These are phyloP conservation scores for Otatea glauca DNA, from an alignment of 176 grass and related monocot genomes.

Conservation along the genomic window DNA sequence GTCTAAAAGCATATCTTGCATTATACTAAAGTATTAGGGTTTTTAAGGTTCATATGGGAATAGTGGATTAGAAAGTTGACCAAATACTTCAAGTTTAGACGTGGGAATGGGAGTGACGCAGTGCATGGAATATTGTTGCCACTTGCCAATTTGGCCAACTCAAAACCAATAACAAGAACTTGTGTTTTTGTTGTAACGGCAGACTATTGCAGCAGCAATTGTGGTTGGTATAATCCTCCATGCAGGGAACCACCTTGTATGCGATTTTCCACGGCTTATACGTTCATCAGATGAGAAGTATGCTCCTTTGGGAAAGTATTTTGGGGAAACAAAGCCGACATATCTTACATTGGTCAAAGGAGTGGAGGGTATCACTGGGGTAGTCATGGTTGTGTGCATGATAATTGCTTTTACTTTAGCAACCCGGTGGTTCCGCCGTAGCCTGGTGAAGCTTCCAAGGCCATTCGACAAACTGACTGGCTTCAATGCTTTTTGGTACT, in stretches of 20 bases:
- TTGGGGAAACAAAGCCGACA: constrained; percentile 78
- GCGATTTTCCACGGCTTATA: constrained; percentile 91
- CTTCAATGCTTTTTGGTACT: constrained; percentile 99
- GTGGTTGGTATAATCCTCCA: constrained; percentile 90
- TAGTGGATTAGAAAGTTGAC: not conserved
- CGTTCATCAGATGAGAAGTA: constrained; percentile 66
- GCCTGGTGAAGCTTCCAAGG: constrained; percentile 84
- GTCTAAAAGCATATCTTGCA: not conserved
- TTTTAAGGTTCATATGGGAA: not conserved
- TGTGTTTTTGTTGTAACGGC: constrained; percentile 39
- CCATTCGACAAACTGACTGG: constrained; percentile 94
- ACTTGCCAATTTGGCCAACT: constrained; percentile 22
- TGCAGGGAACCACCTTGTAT: constrained; percentile 85
- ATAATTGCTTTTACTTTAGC: constrained; percentile 92
- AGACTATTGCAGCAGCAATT: constrained; percentile 97
- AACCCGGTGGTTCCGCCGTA: constrained; percentile 88
- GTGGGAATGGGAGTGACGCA: not conserved
- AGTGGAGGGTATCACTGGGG: constrained; percentile 82
- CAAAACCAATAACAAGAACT: not conserved
- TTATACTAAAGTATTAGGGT: not conserved
- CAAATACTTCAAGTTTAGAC: not conserved
- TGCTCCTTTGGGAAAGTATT: constrained; percentile 61
- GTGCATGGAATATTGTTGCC: constrained; percentile 16
- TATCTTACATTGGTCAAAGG: constrained; percentile 78
- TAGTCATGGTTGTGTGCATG: constrained; percentile 97